Conservation (phyloP, 2,329 filamentous ascomycete genomes). For the Cordyceps militaris region DNA sequence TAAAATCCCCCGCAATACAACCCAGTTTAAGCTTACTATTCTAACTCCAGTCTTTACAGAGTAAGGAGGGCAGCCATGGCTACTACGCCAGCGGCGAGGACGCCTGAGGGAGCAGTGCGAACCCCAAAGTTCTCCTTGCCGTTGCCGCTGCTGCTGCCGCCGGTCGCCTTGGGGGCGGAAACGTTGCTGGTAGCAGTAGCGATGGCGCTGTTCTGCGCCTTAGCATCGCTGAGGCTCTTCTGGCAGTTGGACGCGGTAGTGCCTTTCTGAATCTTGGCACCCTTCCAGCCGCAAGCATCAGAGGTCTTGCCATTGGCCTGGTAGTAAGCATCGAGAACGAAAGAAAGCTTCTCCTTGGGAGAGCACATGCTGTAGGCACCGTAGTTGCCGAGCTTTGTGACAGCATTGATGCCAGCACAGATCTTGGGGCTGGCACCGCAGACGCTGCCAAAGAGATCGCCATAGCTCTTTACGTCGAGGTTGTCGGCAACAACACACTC, state of each 20-base stretch:
- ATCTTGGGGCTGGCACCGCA: conserved; percentile 51
- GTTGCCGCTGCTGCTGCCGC: conserved; percentile 16
- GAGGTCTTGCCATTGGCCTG: conserved; percentile 43
- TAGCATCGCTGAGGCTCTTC: conserved; percentile 54
- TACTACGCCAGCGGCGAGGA: conserved; percentile 46
- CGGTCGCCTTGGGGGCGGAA: conserved; percentile 23
- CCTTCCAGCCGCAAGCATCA: conserved; percentile 64
- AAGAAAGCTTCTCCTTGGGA: conserved; percentile 62
- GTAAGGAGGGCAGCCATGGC: conserved; percentile 37
- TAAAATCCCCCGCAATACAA: neutral
- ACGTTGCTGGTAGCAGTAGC: conserved; percentile 38
- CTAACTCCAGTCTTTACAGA: conserved; percentile 33
- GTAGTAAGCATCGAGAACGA: conserved; percentile 40
- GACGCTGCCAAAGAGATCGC: conserved; percentile 65
- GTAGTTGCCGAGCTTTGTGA: conserved; percentile 61
- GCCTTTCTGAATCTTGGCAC: conserved; percentile 50
- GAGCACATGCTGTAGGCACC: conserved; percentile 75
- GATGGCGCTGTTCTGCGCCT: conserved; percentile 43
- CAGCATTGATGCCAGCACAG: conserved; percentile 62
- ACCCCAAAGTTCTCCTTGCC: conserved; percentile 30
- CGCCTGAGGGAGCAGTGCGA: conserved; percentile 27
- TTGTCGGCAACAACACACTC: conserved; percentile 58
- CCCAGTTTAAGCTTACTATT: neutral
- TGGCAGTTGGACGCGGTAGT: conserved; percentile 47
- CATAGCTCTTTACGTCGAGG: conserved; percentile 52